phyloP scores from a whole-genome alignment of 306 rosid genomes.

The Clitoria ternatea region DNA sequence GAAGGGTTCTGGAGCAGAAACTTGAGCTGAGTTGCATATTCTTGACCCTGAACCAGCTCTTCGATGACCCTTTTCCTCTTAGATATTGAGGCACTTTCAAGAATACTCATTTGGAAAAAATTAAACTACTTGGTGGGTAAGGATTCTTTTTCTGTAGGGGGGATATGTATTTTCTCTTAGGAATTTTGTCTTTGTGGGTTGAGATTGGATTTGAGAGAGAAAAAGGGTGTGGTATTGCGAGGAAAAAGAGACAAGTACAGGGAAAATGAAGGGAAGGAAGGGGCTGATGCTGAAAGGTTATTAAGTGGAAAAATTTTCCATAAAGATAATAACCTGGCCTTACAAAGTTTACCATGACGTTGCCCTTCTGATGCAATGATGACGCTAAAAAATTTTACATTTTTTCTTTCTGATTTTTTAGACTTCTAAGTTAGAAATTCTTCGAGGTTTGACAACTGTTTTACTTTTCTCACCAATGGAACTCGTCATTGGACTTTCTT shows the following conservation, averaged over 20 bases:
- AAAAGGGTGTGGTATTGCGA: conserved; percentile 12
- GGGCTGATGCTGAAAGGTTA: conserved; percentile 6
- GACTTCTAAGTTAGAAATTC: not conserved
- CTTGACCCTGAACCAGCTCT: conserved; percentile 39
- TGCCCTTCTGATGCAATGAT: conserved; percentile 8
- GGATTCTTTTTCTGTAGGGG: not conserved
- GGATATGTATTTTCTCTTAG: not conserved
- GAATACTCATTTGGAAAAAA: conserved; percentile 33
- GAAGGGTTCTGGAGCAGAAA: conserved; percentile 29
- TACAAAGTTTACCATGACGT: conserved; percentile 32
- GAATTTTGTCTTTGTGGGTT: not conserved
- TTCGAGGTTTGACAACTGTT: not conserved
- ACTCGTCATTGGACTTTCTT: too few species aligned
- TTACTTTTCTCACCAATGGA: too few species aligned
- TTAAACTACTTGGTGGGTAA: not conserved
- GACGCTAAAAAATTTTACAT: not conserved
- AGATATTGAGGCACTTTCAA: not conserved
- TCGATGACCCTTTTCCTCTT: conserved; percentile 1
- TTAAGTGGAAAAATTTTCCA: conserved; percentile 7
- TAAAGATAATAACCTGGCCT: conserved; percentile 9
- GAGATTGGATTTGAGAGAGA: not conserved
- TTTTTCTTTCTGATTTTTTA: not conserved
- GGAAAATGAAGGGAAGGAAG: conserved; percentile 47
- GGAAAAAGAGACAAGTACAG: conserved; percentile 46
- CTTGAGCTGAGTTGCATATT: conserved; percentile 45